Evolutionary conservation across 2,329 filamentous ascomycete genomes (phyloP).

Genomic region (Emmonsia crescens): DNA sequence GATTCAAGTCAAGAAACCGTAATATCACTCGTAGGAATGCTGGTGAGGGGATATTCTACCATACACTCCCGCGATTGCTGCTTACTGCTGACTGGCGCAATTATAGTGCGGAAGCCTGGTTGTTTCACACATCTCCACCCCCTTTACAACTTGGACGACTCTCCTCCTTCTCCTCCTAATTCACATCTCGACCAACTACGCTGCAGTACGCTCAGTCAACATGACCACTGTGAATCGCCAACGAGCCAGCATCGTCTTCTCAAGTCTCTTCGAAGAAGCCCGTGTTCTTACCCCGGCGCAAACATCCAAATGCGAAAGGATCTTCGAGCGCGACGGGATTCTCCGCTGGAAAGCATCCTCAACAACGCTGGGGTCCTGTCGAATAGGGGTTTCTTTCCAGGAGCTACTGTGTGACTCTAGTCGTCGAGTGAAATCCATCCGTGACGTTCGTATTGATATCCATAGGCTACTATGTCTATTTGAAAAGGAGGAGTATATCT

Average conservation of each 20-base stretch:
- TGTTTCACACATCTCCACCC: slow-evolving; percentile 62
- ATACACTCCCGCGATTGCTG: background rate
- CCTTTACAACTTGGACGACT: slow-evolving; percentile 59
- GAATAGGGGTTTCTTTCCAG: slow-evolving; percentile 42
- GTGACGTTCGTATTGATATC: slow-evolving; percentile 32
- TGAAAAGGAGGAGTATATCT: slow-evolving; percentile 46
- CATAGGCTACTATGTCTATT: slow-evolving; percentile 43
- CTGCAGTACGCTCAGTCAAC: slow-evolving; percentile 70
- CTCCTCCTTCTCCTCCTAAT: slow-evolving; percentile 61
- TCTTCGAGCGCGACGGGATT: slow-evolving; percentile 55
- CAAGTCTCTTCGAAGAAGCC: slow-evolving; percentile 39
- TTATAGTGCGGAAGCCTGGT: slow-evolving; percentile 61
- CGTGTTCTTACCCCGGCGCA: slow-evolving; percentile 48
- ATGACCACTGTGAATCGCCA: slow-evolving; percentile 81
- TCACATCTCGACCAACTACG: slow-evolving; percentile 77
- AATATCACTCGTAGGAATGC: slow-evolving; percentile 77
- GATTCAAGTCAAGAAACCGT: slow-evolving; percentile 94
- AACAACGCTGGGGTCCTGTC: slow-evolving; percentile 42
- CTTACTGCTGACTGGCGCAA: background rate
- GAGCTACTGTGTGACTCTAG: slow-evolving; percentile 18
- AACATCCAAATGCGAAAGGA: slow-evolving; percentile 48
- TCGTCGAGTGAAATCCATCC: slow-evolving; percentile 14
- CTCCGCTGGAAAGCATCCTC: slow-evolving; percentile 43
- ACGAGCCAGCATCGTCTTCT: slow-evolving; percentile 67
- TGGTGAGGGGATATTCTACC: slow-evolving; percentile 37